Base-by-base conservation (phyloP, 352 stramenopile genomes). In the Sclerospora graminicola region DNA sequence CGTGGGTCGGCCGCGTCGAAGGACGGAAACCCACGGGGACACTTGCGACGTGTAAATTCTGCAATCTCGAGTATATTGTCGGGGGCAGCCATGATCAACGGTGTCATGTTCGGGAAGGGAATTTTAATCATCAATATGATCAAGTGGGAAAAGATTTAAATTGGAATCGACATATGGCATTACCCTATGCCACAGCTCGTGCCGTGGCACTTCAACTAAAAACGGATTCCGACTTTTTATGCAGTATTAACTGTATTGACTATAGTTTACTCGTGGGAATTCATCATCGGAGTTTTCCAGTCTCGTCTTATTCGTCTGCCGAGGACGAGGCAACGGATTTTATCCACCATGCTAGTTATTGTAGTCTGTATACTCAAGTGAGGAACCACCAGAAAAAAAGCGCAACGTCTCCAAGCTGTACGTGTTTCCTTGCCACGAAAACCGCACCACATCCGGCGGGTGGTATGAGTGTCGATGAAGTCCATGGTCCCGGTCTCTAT, bases 241-340 rank as follows among this genome's bases (percentile, higher is more conserved):
- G 75, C 35, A 69, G 70, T 16, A 91, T 96, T 65, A 95, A 96
- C 55, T 96, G 92, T 56, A 97, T 97, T 63, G 90, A 97, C 59
- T 97, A 97, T 54, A 95, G 81, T 30, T 80, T 97, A 52, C 65
- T 97, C 16, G 86, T 97, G 40, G 90, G 89, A 2, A 84, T 97
- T 42, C 89, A 97, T 58, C 84, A 96, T 47, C 76, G 89, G 61
- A 90, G 69, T 42, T 85, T 84, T 41, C 84, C 83, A 18, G 74
- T 84, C 9, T 87, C 81, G 31, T 68, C 82, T 31, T 82, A 74
- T 48, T 77, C 72, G 20, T 84, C 75, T 0, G 69, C 71, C 1
- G 64, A 70, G 18, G 65, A 71, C 23, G 61, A 76, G 28, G 51
- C 71, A 8, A 51, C 60, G 16, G 44, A 47, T 28, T 55, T 45